Base-by-base conservation (phyloP, 306 rosid genomes). In the Acacia crassicarpa region DNA sequence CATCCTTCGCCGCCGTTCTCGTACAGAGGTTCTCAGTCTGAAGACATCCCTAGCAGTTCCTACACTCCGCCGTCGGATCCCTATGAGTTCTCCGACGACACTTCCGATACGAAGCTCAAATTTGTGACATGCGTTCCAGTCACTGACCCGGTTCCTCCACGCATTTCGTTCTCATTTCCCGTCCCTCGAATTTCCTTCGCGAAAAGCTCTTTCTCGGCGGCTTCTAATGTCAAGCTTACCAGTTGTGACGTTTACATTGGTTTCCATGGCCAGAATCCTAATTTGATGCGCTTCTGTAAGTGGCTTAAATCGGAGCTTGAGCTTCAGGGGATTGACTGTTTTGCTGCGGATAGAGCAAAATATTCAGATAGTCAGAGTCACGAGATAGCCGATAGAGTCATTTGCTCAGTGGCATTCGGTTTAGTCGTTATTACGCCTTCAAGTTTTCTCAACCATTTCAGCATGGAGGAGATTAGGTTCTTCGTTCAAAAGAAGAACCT, bases 231-330 rank as follows among this genome's bases (percentile, higher is more conserved):
- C 75, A 92, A 90, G 76, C 88, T 89, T 49, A 85, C 94, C 71
- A 90, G 91, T 88, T 91, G 92, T 77, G 98, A 92, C 67, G 97
- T 94, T 46, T 94, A 87, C 81, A 87, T 94, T 71, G 98, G 98
- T 9, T 94, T 88, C 85, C 91, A 92, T 41, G 97, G 98, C 27
- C 97, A 91, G 49, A 85, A 84, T 44, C 89, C 89, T 17, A 87
- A 83, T 66, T 61, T 94, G 79, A 56, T 89, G 46, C 92, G 97
- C 40, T 94, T 92, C 85, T 89, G 91, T 63, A 91, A 90, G 85
- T 94, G 98, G 98, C 88, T 94, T 8, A 92, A 89, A 75, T 86
- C 97, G 10, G 97, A 94, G 85, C 97, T 94, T 41, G 98, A 94
- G 91, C 94, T 89, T 78, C 97, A 89, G 71, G 98, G 97, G 20